These are phyloP conservation scores for Hortiboletus flavorubellus DNA, from an alignment of 768 basidiomycete species.

Conservation along the genomic window DNA sequence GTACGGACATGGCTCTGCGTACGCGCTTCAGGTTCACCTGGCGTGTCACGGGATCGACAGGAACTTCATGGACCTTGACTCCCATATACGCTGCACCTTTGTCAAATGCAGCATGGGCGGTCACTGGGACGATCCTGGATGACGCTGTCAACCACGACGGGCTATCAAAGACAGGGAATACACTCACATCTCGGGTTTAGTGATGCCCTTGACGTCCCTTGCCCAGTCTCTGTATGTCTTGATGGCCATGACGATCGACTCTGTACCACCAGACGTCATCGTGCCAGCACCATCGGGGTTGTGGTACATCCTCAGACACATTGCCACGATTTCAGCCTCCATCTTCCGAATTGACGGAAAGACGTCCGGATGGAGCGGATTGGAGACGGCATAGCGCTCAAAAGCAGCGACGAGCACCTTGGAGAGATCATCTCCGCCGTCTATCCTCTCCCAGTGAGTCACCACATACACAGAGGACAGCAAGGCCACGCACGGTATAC, in stretches of 20 bases:
- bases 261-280: slow-evolving; percentile 95
- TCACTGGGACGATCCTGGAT: slow-evolving; percentile 71
- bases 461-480: not conserved
- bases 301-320: slow-evolving; percentile 83
- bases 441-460: slow-evolving; percentile 34
- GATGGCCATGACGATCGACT: slow-evolving; percentile 92
- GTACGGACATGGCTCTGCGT: slow-evolving; percentile 79
- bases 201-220: slow-evolving; percentile 77
- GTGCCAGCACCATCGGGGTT: slow-evolving; percentile 83
- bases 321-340: slow-evolving; percentile 92
- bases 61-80: slow-evolving; percentile 86
- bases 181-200: slow-evolving; percentile 85
- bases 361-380: slow-evolving; percentile 90
- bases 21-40: slow-evolving; percentile 76
- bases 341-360: slow-evolving; percentile 94
- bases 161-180: not conserved
- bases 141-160: not conserved
- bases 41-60: slow-evolving; percentile 73
- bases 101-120: slow-evolving; percentile 93
- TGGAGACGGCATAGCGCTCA: slow-evolving; percentile 77
- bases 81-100: slow-evolving; percentile 87
- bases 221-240: slow-evolving; percentile 97
- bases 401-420: slow-evolving; percentile 79
- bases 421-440: slow-evolving; percentile 80
- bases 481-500: slow-evolving; percentile 66